Evolutionary conservation across 108 stramenopile species (phyloP).

Genomic region (Skeletonema costatum): DNA sequence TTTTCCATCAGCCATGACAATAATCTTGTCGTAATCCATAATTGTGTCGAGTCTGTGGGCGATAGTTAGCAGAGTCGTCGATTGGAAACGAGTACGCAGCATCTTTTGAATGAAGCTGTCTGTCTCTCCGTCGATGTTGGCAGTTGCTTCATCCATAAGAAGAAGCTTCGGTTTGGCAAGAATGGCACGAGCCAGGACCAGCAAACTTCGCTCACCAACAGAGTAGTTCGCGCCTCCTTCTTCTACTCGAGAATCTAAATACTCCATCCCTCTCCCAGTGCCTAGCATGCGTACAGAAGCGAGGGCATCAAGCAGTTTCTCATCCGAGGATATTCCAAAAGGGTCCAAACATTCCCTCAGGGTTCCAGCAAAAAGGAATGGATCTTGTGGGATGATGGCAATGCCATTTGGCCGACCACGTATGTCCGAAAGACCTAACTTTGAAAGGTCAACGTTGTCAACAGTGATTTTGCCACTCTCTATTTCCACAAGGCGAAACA

Average conservation of each 20-base stretch:
- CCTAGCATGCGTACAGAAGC: slow-evolving; percentile 55
- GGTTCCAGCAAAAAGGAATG: slow-evolving; percentile 91
- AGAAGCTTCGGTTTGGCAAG: slow-evolving; percentile 73
- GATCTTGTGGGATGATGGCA: slow-evolving; percentile 96
- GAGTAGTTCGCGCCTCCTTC: slow-evolving; percentile 89
- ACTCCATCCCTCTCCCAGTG: slow-evolving; percentile 28
- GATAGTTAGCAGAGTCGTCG: slow-evolving; percentile 90
- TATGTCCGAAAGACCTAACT: slow-evolving; percentile 75
- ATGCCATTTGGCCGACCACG: slow-evolving; percentile 73
- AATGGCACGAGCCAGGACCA: slow-evolving; percentile 90
- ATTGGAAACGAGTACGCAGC: slow-evolving; percentile 81
- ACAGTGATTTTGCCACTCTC: slow-evolving; percentile 77
- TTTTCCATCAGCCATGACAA: slow-evolving; percentile 88
- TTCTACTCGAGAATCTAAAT: slow-evolving; percentile 59
- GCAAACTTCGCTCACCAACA: slow-evolving; percentile 91
- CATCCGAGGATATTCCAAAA: slow-evolving; percentile 67
- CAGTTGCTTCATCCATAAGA: slow-evolving; percentile 85
- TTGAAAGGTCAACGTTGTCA: slow-evolving; percentile 80
- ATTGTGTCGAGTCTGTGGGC: slow-evolving; percentile 94
- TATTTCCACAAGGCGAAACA: slow-evolving; percentile 86
- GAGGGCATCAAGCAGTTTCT: slow-evolving; percentile 81
- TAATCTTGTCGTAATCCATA: slow-evolving; percentile 85
- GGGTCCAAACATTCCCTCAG: slow-evolving; percentile 94
- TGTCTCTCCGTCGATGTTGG: slow-evolving; percentile 75
- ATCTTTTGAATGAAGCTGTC: slow-evolving; percentile 89